These are phyloP conservation scores for Adiantum capillusveneris DNA, from an alignment of 75 land plant species.

Conservation along the genomic window DNA sequence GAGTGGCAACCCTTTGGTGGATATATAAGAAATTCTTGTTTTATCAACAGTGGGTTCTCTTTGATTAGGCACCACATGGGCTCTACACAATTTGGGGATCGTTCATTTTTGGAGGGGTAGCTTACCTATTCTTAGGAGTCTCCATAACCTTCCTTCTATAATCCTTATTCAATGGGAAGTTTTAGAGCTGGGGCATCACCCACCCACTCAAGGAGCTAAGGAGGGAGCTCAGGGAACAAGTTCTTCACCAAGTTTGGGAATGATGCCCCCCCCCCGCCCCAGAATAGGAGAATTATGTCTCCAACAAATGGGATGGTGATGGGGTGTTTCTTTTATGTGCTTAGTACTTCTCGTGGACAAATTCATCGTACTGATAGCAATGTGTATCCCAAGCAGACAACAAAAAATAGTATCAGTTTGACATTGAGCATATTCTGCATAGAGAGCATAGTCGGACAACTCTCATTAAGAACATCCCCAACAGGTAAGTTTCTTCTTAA, in stretches of 20 bases:
- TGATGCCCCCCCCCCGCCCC: slow-evolving; percentile 56
- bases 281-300: slow-evolving; percentile 36
- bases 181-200: no score
- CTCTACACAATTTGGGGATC: slow-evolving; percentile 62
- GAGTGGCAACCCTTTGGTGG: slow-evolving; percentile 25
- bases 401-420: slow-evolving; percentile 92
- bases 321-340: background rate
- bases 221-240: slow-evolving; percentile 48
- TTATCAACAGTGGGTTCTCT: slow-evolving; percentile 33
- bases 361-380: slow-evolving; percentile 55
- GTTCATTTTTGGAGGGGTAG: slow-evolving; percentile 47
- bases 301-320: slow-evolving; percentile 23
- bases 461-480: slow-evolving; percentile 96
- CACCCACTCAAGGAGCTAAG: slow-evolving; percentile 26
- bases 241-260: slow-evolving; percentile 42
- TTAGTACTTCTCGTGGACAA: slow-evolving; percentile 39
- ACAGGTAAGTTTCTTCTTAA: no score
- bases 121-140: slow-evolving; percentile 60
- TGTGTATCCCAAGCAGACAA: slow-evolving; percentile 55
- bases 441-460: slow-evolving; percentile 93
- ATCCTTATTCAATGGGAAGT: no score
- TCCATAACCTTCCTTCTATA: slow-evolving; percentile 52
- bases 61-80: slow-evolving; percentile 56
- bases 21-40: slow-evolving; percentile 23
- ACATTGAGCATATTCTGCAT: slow-evolving; percentile 66